Base-by-base conservation (phyloP, 352 stramenopile genomes). In the Discostella stelligera region DNA sequence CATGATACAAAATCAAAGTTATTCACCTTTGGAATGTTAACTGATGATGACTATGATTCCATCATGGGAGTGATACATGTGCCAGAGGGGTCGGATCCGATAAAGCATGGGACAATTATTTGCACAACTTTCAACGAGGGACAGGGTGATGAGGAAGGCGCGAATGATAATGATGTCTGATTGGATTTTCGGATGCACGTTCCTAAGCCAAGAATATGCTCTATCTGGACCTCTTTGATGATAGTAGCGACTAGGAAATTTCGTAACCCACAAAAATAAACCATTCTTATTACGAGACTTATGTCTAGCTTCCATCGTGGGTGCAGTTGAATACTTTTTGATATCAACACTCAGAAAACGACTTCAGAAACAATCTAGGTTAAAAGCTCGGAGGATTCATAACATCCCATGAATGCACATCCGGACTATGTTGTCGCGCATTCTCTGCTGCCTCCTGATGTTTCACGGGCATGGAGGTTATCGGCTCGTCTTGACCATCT, bases 401-500 rank as follows among this genome's bases (percentile, higher is more conserved):
- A 6, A 55, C 30, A 62, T 78, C 74, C 64, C 77, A 71, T 21
- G 44, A 61, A 39, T 61, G 30, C 14, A 41, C 37, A 44, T 44
- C 37, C 37, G 37, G 37, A 44, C 37, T 44, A 41, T 69, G 50
- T 21, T 30, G 41, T 10, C 44, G 56, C 7, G 50, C 56, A 62
- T 16, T 65, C 18, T 82, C 74, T 14, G 54, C 61, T 18, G 58
- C 20, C 50, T 71, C 68, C 32, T 78, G 66, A 18, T 74, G 53
- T 61, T 79, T 75, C 37, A 88, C 65, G 16, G 82, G 82, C 88
- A 92, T 92, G 39, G 64, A 82, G 0, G 85, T 93, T 6, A 90
- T 66, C 3, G 87, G 89, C 75, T 94, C 89, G 71, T 92, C 87
- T 64, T 94, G 89, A 61, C 89, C 89, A 79, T 94, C 89, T 48